These are phyloP conservation scores for Wickerhamomyces ciferrii DNA, from an alignment of 805 yeast genomes.

Conservation along the genomic window DNA sequence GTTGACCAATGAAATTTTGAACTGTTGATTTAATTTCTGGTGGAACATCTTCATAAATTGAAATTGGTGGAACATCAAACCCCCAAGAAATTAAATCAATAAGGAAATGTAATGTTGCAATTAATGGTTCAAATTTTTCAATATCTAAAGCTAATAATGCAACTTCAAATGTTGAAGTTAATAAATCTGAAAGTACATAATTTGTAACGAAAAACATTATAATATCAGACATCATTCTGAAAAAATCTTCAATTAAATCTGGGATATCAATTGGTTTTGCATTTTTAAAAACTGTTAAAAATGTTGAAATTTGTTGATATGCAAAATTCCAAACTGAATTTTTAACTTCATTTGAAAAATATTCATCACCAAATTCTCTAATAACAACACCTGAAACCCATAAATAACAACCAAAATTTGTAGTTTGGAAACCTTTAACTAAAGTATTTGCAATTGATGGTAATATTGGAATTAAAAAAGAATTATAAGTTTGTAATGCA, in stretches of 20 bases:
- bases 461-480: slow-evolving; percentile 52
- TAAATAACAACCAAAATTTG: slow-evolving; percentile 74
- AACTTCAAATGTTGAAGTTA: slow-evolving; percentile 51
- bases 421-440: slow-evolving; percentile 62
- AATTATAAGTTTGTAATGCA: slow-evolving; percentile 57
- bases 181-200: slow-evolving; percentile 38
- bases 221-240: slow-evolving; percentile 72
- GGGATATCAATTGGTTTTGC: slow-evolving; percentile 20
- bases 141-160: slow-evolving; percentile 49
- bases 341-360: slow-evolving; percentile 40
- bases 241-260: slow-evolving; percentile 83
- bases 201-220: slow-evolving; percentile 67
- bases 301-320: slow-evolving; percentile 54
- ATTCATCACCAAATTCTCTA: slow-evolving; percentile 65
- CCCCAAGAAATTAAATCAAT: slow-evolving; percentile 88
- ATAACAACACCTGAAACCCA: slow-evolving; percentile 87
- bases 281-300: slow-evolving; percentile 39
- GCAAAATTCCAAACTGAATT: slow-evolving; percentile 73
- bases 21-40: slow-evolving; percentile 47
- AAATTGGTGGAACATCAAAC: slow-evolving; percentile 70
- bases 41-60: slow-evolving; percentile 54
- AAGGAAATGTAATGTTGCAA: slow-evolving; percentile 66
- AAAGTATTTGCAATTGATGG: slow-evolving; percentile 61
- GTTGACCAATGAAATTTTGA: slow-evolving; percentile 38
- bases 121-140: slow-evolving; percentile 68